Evolutionary conservation across 2,329 filamentous ascomycete species (phyloP), one percentile per base, ranked within the genome.

Genomic region (Aspergillus nomiae): DNA sequence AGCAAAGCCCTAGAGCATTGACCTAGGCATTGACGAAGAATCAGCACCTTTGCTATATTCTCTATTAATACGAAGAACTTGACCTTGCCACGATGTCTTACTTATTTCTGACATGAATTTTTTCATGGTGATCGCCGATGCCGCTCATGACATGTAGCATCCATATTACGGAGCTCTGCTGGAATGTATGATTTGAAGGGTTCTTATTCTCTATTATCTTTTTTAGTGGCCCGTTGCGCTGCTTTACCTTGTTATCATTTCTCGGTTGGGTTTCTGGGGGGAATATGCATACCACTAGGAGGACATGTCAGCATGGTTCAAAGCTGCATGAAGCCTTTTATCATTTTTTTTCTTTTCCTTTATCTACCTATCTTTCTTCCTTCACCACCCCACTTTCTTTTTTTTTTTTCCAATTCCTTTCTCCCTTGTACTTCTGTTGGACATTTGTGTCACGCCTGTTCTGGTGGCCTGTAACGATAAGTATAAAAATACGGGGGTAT

Each of bases 1-100:
- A 81, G 63, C 79, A 81, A 69, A 85, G 82, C 74, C 83, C 83
- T 55, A 74, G 78, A 59, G 73, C 74, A 34, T 65, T 77, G 54
- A 63, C 76, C 48, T 77, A 73, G 66, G 65, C 66, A 58, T 65
- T 50, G 53, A 63, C 53, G 53, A 43, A 54, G 34, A 56, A 54
- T 59, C 56, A 60, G 63, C 53, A 55, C 59, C 60, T 60, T 53
- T 59, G 60, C 56, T 59, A 64, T 50, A 58, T 48, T 59, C 58
- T 46, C 50, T 63, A 62, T 65, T 64, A 63, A 69, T 67, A 66
- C 58, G 64, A 67, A 65, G 63, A 64, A 66, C 63, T 62, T 65
- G 54, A 67, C 68, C 61, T 67, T 66, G 65, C 60, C 63, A 66
- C 62, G 58, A 71, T 67, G 69, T 65, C 59, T 64, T 65, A 64